A percentile compares a stretch with the other conserved stretches of the same genome.
phyloP scores from a whole-genome alignment of 352 stramenopile genomes.

The Globisporangium rhizosaccharum region DNA sequence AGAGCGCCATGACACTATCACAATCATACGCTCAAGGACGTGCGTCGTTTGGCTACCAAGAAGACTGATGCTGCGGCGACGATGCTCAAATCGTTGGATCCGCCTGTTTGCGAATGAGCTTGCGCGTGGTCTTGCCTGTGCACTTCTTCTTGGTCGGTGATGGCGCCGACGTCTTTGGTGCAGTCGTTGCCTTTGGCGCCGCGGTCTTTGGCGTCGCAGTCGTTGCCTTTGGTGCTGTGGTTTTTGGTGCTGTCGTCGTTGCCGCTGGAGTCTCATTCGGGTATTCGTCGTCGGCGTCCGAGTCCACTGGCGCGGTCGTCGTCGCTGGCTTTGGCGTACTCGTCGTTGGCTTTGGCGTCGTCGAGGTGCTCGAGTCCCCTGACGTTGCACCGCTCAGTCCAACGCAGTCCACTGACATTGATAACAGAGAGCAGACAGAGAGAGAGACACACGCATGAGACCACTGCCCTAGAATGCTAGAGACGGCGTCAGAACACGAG shows the following conservation, averaged over 20 bases:
- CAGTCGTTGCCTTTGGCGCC: background rate
- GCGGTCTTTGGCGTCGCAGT: background rate
- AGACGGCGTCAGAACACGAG: background rate
- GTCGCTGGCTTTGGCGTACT: conserved; percentile 2
- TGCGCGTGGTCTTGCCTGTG: conserved; percentile 8
- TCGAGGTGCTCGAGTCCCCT: background rate
- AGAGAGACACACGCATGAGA: background rate
- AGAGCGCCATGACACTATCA: too few relatives aligned
- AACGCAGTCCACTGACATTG: conserved; percentile 23
- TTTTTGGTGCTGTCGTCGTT: background rate
- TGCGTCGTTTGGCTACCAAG: too few relatives aligned
- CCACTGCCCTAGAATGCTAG: too few relatives aligned
- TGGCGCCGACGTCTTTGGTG: background rate
- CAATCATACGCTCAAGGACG: too few relatives aligned
- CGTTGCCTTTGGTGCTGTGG: background rate
- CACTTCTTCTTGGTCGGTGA: conserved; percentile 12
- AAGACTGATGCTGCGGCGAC: background rate
- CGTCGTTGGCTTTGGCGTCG: conserved; percentile 3
- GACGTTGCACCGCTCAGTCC: conserved; percentile 5
- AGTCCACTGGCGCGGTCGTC: conserved; percentile 1
- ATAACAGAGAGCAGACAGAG: background rate
- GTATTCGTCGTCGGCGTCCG: conserved; percentile 7
- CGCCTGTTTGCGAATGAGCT: conserved; percentile 1
- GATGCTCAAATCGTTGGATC: background rate
- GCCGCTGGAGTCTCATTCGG: background rate